Conservation (phyloP, 179 eudicot genomes). For the Drosera spatulata region DNA sequence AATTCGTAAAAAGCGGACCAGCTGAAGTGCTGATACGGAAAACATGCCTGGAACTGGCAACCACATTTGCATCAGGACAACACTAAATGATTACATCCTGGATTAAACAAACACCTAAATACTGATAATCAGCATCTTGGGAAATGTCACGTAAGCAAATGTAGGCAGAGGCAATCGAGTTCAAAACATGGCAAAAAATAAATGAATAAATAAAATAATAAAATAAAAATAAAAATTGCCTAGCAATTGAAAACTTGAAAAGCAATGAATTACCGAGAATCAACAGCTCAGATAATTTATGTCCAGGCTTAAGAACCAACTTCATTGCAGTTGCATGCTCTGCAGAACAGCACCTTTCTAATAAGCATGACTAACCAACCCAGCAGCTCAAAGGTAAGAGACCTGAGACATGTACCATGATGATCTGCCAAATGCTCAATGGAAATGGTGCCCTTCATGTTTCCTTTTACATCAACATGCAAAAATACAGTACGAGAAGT, state of each 20-base stretch:
- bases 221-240: background rate
- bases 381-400: background rate
- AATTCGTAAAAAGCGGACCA: too few species aligned
- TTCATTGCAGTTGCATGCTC: conserved; percentile 53
- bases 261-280: conserved; percentile 41
- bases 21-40: too few species aligned
- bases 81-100: too few species aligned
- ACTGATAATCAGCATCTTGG: too few species aligned
- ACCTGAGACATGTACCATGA: conserved; percentile 34
- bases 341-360: conserved; percentile 12
- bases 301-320: conserved; percentile 78
- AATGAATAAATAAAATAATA: background rate
- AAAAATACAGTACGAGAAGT: conserved; percentile 44
- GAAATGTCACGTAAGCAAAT: too few species aligned
- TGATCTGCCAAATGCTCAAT: conserved; percentile 89
- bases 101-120: too few species aligned
- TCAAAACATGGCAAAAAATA: too few species aligned
- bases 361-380: background rate
- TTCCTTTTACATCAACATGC: conserved; percentile 43
- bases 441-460: conserved; percentile 64
- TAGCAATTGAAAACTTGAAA: background rate
- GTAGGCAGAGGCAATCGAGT: too few species aligned
- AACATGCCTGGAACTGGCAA: too few species aligned
- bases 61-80: too few species aligned
- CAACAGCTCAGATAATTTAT: conserved; percentile 62